phyloP scores from a whole-genome alignment of 2,329 filamentous ascomycete genomes.

The Cercospora sp. region DNA sequence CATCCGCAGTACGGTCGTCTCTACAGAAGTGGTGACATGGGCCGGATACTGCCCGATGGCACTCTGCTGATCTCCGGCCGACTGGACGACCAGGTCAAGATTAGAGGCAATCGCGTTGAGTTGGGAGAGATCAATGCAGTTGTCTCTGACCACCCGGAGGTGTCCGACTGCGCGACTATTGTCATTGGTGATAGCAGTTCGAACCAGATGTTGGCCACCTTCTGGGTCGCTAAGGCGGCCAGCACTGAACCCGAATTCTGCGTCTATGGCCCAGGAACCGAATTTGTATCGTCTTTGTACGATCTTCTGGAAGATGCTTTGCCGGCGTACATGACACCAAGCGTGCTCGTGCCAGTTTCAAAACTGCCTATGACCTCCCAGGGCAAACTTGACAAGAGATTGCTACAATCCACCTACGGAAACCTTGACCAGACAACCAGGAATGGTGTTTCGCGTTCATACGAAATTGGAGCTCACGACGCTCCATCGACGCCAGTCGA shows the following conservation, averaged over 20 bases:
- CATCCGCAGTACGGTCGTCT: constrained; percentile 70
- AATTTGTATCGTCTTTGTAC: constrained; percentile 49
- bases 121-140: constrained; percentile 70
- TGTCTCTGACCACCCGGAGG: constrained; percentile 54
- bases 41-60: constrained; percentile 74
- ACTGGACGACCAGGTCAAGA: constrained; percentile 76
- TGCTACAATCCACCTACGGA: constrained; percentile 53
- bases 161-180: constrained; percentile 65
- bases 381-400: constrained; percentile 68
- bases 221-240: constrained; percentile 59
- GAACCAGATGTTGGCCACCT: constrained; percentile 62
- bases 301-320: constrained; percentile 57
- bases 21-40: constrained; percentile 81
- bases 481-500: constrained; percentile 59
- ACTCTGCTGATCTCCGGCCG: constrained; percentile 72
- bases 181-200: constrained; percentile 50
- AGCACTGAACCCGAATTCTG: neutral
- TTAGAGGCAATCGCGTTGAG: constrained; percentile 78
- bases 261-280: constrained; percentile 3
- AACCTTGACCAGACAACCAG: constrained; percentile 51
- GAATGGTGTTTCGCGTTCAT: constrained; percentile 40
- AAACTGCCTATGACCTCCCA: constrained; percentile 69
- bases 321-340: constrained; percentile 77
- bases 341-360: constrained; percentile 68
- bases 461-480: constrained; percentile 39